phyloP scores from a whole-genome alignment of 116 monocot genomes.

The Dioscorea cayenensis region DNA sequence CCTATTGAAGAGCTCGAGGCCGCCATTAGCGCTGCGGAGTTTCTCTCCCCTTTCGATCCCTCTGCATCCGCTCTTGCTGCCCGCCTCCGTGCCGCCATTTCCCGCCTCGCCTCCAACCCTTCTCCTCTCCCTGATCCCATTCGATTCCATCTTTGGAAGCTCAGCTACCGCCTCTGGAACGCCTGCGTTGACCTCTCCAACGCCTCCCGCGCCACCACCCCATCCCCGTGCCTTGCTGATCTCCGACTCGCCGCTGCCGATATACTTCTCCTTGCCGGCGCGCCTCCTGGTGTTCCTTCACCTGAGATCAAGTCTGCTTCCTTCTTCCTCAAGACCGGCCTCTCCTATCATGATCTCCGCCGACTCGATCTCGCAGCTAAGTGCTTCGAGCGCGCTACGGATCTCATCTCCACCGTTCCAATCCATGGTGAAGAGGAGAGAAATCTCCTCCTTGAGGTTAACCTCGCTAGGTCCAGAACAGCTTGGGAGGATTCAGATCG shows the following conservation, averaged over 20 bases:
- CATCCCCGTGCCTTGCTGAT: conserved; percentile 19
- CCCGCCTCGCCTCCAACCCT: conserved; percentile 19
- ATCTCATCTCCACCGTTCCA: conserved; percentile 31
- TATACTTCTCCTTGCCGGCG: conserved; percentile 60
- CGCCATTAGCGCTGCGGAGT: conserved; percentile 31
- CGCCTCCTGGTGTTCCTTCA: conserved; percentile 47
- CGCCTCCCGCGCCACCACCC: conserved; percentile 8
- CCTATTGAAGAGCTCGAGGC: conserved; percentile 43
- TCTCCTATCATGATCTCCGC: conserved; percentile 48
- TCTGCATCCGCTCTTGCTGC: conserved; percentile 20
- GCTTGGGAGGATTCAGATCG: conserved; percentile 65
- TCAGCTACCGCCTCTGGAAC: conserved; percentile 89
- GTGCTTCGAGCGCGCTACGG: conserved; percentile 71
- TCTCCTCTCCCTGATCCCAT: conserved; percentile 24
- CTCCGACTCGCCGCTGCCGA: conserved; percentile 70
- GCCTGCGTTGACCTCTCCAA: conserved; percentile 69
- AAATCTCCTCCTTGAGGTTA: conserved; percentile 52
- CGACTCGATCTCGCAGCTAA: conserved; percentile 42
- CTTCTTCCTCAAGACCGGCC: conserved; percentile 70
- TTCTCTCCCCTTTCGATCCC: conserved; percentile 17
- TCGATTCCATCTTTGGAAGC: conserved; percentile 62
- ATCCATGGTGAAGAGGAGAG: conserved; percentile 42
- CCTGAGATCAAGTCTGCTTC: conserved; percentile 62
- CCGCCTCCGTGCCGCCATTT: conserved; percentile 30
- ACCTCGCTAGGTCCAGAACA: conserved; percentile 57